Base-by-base conservation (phyloP, 2,329 filamentous ascomycete genomes). In the Xylaria sp. region DNA sequence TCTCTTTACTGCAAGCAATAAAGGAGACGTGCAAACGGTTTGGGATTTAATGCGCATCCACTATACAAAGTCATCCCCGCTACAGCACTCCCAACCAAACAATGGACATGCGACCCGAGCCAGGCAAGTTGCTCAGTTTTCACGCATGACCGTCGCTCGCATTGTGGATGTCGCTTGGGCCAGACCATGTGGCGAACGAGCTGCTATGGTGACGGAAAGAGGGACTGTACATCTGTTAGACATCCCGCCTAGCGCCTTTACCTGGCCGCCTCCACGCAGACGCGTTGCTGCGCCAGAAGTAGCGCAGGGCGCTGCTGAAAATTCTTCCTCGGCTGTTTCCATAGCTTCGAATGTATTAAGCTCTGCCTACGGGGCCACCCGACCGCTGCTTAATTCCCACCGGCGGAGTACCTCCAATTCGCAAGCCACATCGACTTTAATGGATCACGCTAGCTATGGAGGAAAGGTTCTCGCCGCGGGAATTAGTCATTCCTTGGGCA, bases 141-240 rank as follows among this genome's bases (percentile, higher is more conserved):
- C 93, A 23, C 90, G 96, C 49, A 92, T 98, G 88, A 98, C 95
- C 1, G 92, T 95, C 58, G 94, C 96, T 2, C 92, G 93, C 63
- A 93, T 98, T 64, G 88, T 98, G 25, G 95, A 98, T 76, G 92
- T 97, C 51, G 89, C 90, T 2, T 99, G 96, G 96, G 91, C 92
- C 1, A 87, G 89, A 64, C 93, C 93, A 3, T 90, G 91, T 65
- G 93, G 93, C 25, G 93, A 97, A 77, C 91, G 92, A 67, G 83
- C 97, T 48, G 95, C 94, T 1, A 90, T 99, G 82, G 90, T 98
- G 31, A 98, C 96, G 0, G 94, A 97, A 76, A 92, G 94, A 74
- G 94, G 95, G n/a, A 99, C 96, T 9, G 90, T 98, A 12, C 96
- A 99, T 81, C 88, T 98, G 52, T 91, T 97, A 72, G 93, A 97